Base-by-base conservation (phyloP, 176 grass and related monocot species). In the Areca catechu region DNA sequence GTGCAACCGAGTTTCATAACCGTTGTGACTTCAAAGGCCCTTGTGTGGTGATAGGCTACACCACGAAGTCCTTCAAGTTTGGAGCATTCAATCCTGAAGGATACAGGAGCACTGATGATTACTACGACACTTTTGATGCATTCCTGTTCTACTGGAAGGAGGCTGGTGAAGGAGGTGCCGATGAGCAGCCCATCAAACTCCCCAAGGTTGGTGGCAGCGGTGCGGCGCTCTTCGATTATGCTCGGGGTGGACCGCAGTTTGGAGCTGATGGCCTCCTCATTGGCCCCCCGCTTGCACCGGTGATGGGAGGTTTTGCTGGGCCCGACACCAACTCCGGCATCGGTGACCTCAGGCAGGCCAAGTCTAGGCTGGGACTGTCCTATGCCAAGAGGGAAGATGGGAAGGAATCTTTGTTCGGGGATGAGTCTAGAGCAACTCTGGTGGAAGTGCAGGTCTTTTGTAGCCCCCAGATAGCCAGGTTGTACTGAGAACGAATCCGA, bases 211-310 rank as follows among this genome's bases (percentile, higher is more conserved):
- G 86, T 4, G 86, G 91, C 23, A 84, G 91, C 62, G 91, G 91
- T 22, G 91, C 86, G 15, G 91, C 91, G 61, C 75, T 96, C 65
- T 90, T 96, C 56, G 91, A 96, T 61, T 96, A 96, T 61, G 72
- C 86, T 6, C 63, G 86, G 12, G 91, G 91, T 22, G 91, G 91
- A 1, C 91, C 91, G 3, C 86, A 90, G 66, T 96, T 96, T 73
- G 91, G 91, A 4, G 91, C 91, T 21, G 91, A 90, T 63, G 91
- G 91, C 21, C 71, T 96, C 55, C 91, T 96, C 64, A 79, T 96
- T 51, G 91, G 86, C 3, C 80, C 83, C 56, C 91, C 91, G 17
- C 80, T 96, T 15, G 80, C 91, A 14, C 83, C 86, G 4, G 91
- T 90, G 24, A 96, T 96, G 91, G 86, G 83, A 20, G 83, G 85